Conservation (phyloP, 108 stramenopile genomes). For the Stephanodiscus triporus region DNA sequence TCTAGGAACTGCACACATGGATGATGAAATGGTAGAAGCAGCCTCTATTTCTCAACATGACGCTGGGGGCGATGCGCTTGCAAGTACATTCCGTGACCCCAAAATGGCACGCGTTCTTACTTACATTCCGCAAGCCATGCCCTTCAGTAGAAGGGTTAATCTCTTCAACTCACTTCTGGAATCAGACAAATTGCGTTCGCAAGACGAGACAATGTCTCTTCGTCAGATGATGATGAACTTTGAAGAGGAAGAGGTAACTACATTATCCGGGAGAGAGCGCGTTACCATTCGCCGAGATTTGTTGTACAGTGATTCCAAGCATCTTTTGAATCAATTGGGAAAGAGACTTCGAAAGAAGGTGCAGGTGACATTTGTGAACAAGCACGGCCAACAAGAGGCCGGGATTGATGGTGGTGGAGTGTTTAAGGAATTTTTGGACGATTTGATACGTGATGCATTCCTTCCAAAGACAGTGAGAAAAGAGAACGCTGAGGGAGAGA, state of each 20-base stretch:
- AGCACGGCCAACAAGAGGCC: constrained; percentile 93
- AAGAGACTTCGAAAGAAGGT: constrained; percentile 77
- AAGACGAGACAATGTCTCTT: constrained; percentile 41
- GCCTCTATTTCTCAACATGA: constrained; percentile 27
- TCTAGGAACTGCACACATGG: constrained; percentile 21
- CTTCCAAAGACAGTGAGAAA: constrained; percentile 25
- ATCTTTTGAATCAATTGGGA: constrained; percentile 65
- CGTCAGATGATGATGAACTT: constrained; percentile 48
- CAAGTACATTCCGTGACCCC: constrained; percentile 77
- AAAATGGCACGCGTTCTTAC: constrained; percentile 86
- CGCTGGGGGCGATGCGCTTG: constrained; percentile 71
- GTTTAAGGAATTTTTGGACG: constrained; percentile 94
- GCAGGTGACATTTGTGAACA: constrained; percentile 93
- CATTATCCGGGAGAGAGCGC: constrained; percentile 55
- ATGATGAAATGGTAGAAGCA: constrained; percentile 20
- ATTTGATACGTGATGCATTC: constrained; percentile 86
- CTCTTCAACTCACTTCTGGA: constrained; percentile 77
- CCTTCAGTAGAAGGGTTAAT: constrained; percentile 80
- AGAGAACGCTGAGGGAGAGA: constrained; percentile 25
- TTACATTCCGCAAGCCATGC: constrained; percentile 81
- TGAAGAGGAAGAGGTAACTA: constrained; percentile 48
- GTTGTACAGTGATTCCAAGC: constrained; percentile 81
- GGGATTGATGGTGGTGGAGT: constrained; percentile 99
- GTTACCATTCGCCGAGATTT: constrained; percentile 72
- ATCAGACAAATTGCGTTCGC: constrained; percentile 64